Evolutionary conservation across 106 monocot genomes (phyloP).

Genomic region (Acorus calamus): DNA sequence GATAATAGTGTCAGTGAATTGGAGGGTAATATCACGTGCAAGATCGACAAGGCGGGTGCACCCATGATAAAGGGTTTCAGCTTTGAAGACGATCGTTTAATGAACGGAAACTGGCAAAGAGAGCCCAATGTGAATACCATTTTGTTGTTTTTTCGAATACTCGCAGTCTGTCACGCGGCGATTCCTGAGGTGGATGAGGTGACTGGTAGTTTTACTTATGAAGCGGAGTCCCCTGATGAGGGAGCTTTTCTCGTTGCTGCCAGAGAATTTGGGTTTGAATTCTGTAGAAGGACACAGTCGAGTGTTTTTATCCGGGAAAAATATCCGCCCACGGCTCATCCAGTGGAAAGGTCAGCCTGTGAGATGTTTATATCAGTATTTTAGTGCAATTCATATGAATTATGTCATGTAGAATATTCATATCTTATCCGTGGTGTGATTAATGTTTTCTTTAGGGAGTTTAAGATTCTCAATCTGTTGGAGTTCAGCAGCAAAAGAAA

Average conservation of each 20-base stretch:
- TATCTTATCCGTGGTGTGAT: neutral
- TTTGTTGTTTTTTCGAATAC: constrained; percentile 81
- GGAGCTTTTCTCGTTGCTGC: constrained; percentile 94
- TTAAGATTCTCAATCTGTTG: constrained; percentile 28
- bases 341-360: constrained; percentile 49
- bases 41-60: constrained; percentile 24
- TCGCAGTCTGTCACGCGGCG: constrained; percentile 86
- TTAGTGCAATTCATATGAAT: neutral
- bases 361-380: neutral
- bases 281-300: constrained; percentile 81
- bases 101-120: constrained; percentile 74
- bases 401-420: neutral
- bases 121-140: constrained; percentile 49
- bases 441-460: constrained; percentile 16
- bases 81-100: constrained; percentile 80
- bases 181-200: constrained; percentile 82
- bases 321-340: constrained; percentile 24
- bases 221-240: constrained; percentile 97
- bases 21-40: constrained; percentile 17
- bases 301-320: constrained; percentile 70
- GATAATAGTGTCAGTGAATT: constrained; percentile 19
- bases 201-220: constrained; percentile 71
- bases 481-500: constrained; percentile 44
- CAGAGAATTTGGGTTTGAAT: constrained; percentile 96
- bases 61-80: constrained; percentile 62